These are phyloP conservation scores for Hymenoscyphus linearis DNA, from an alignment of 2,329 filamentous ascomycete species.

Conservation along the genomic window DNA sequence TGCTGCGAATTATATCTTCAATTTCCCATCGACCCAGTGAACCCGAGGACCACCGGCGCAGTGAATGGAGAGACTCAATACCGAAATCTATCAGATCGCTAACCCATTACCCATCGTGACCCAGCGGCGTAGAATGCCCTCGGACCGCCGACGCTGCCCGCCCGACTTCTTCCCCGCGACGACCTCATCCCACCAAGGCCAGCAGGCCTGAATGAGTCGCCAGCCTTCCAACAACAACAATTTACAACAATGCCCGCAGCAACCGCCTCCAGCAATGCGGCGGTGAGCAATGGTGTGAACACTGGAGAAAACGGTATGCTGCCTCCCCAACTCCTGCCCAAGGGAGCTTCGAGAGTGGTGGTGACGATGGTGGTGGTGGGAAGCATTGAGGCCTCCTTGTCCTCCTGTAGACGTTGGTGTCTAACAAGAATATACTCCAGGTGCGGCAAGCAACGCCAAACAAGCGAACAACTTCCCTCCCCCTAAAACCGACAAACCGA, in stretches of 20 bases:
- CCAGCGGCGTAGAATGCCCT: neutral
- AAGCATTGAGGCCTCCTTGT: constrained; percentile 11
- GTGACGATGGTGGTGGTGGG: constrained; percentile 1
- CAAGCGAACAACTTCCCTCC: constrained; percentile 51
- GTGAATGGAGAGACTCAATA: neutral
- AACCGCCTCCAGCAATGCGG: constrained; percentile 25
- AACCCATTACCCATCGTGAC: neutral
- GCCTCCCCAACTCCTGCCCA: neutral
- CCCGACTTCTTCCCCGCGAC: constrained; percentile 12
- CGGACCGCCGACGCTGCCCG: constrained; percentile 14
- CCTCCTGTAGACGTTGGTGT: neutral
- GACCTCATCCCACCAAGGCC: constrained; percentile 8
- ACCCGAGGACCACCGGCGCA: neutral
- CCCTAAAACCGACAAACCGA: constrained; percentile 94
- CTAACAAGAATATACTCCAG: constrained; percentile 10
- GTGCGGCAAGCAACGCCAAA: constrained; percentile 21
- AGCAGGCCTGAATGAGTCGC: constrained; percentile 27
- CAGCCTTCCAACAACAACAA: constrained; percentile 22
- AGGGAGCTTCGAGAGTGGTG: neutral
- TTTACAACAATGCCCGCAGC: constrained; percentile 28
- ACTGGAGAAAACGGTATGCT: constrained; percentile 30
- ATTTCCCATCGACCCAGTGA: neutral
- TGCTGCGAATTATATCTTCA: neutral
- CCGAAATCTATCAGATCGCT: neutral
- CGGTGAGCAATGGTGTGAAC: constrained; percentile 23